Conservation (phyloP, 2,329 filamentous ascomycete genomes). For the Alternaria longipes region DNA sequence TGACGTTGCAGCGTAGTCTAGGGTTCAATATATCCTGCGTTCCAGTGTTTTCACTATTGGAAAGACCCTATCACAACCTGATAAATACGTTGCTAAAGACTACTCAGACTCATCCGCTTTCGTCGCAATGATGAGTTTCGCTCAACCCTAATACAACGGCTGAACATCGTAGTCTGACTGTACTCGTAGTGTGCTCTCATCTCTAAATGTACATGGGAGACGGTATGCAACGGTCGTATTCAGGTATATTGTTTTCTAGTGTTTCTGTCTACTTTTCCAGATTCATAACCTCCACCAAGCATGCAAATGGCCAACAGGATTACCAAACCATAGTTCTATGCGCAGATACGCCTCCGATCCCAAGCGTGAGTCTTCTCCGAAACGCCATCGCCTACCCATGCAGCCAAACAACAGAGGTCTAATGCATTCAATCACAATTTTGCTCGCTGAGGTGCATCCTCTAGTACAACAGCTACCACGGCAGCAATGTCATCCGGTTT, state of each 20-base stretch:
- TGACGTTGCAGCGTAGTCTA: neutral
- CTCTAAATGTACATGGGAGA: neutral
- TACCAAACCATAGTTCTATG: slow-evolving; percentile 16
- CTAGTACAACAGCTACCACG: slow-evolving; percentile 67
- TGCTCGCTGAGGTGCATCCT: slow-evolving; percentile 28
- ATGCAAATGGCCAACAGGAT: slow-evolving; percentile 5
- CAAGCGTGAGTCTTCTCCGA: slow-evolving; percentile 16
- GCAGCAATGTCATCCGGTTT: slow-evolving; percentile 97
- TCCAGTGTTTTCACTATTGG: neutral
- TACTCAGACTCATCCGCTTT: neutral
- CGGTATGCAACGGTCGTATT: neutral
- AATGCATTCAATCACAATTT: slow-evolving; percentile 29
- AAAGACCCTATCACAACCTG: neutral
- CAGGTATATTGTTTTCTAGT: neutral
- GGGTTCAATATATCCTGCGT: no score
- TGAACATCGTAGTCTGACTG: neutral
- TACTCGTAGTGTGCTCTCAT: neutral
- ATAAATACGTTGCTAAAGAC: neutral
- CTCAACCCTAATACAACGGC: neutral
- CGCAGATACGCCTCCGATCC: slow-evolving; percentile 22
- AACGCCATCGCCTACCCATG: slow-evolving; percentile 42
- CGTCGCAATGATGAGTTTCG: neutral
- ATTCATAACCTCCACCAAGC: slow-evolving; percentile 3
- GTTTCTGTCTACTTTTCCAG: neutral
- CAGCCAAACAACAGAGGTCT: slow-evolving; percentile 30